Percentiles rank a stretch among this genome's conserved stretches.
phyloP scores from a whole-genome alignment of 768 basidiomycete genomes.

The Suillus discolor region DNA sequence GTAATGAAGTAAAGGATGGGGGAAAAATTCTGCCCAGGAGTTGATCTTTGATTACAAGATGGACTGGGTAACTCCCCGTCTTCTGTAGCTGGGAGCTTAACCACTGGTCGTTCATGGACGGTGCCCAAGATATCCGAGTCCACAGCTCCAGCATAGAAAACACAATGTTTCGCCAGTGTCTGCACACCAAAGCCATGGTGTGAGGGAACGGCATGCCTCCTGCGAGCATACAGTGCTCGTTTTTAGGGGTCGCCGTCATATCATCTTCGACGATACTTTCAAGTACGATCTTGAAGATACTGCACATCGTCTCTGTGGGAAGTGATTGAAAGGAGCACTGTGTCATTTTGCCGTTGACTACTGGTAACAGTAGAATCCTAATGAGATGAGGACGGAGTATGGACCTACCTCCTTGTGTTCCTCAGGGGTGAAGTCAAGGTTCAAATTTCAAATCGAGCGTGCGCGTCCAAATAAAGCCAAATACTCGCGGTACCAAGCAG shows the following conservation, averaged over 20 bases:
- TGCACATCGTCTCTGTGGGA: background rate
- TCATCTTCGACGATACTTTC: background rate
- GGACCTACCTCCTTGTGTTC: background rate
- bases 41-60: background rate
- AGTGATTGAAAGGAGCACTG: background rate
- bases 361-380: background rate
- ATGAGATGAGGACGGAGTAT: background rate
- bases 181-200: background rate
- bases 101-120: too few species aligned
- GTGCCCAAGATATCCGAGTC: background rate
- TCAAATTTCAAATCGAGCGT: background rate
- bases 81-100: background rate
- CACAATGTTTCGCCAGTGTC: background rate
- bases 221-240: background rate
- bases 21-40: too few species aligned
- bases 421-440: background rate
- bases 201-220: background rate
- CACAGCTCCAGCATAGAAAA: background rate
- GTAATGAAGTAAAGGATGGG: background rate
- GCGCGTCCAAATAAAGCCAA: background rate
- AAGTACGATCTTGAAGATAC: background rate
- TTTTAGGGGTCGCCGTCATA: background rate
- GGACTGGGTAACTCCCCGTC: background rate
- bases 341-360: background rate
- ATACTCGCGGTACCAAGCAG: background rate